phyloP scores from a whole-genome alignment of 345 rosid genomes.

The Salix suchowensis region DNA sequence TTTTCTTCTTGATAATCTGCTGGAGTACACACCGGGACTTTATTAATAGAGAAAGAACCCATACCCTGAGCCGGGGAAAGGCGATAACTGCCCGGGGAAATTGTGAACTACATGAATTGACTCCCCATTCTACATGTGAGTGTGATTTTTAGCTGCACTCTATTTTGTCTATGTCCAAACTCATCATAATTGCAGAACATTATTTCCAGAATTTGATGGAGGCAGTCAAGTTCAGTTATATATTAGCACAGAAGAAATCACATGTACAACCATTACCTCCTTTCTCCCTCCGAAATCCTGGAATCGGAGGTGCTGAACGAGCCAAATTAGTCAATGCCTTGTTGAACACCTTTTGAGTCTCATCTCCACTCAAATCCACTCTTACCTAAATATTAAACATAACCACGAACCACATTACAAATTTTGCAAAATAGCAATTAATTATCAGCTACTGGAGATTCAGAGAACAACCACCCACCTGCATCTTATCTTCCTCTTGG shows the following conservation, averaged over 20 bases:
- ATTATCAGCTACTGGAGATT: not conserved
- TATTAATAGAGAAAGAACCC: no score
- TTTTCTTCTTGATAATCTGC: no score
- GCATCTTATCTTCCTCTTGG: constrained; percentile 40
- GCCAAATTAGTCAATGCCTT: constrained; percentile 50
- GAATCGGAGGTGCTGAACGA: constrained; percentile 54
- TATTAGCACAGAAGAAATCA: not conserved
- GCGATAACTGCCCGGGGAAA: no score
- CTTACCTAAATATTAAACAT: constrained; percentile 38
- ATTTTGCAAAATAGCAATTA: not conserved
- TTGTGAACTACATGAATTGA: no score
- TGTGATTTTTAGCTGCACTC: no score
- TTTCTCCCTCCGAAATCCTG: constrained; percentile 58
- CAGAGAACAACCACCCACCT: constrained; percentile 23
- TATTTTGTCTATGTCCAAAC: no score
- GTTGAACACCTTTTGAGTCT: constrained; percentile 45
- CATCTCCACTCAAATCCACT: constrained; percentile 52
- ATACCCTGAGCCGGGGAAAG: no score
- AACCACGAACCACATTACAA: not conserved
- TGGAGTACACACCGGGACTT: no score
- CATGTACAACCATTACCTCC: constrained; percentile 41
- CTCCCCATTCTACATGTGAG: no score
- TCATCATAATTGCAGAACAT: no score
- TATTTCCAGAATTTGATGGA: not conserved
- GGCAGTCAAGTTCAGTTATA: not conserved